phyloP scores from a whole-genome alignment of 441 rosid genomes.

The Pelargonium australe region DNA sequence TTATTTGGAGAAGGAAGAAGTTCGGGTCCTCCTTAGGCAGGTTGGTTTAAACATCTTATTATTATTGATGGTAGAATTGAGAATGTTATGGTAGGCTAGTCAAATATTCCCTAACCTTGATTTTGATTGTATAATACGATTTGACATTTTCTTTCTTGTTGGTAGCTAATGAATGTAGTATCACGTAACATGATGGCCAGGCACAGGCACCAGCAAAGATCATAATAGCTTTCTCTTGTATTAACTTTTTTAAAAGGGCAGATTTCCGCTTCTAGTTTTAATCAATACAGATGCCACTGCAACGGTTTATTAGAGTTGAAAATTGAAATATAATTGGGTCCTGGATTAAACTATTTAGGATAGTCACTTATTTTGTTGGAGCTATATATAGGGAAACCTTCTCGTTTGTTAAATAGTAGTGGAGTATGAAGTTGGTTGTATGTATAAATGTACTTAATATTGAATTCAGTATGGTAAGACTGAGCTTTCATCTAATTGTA shows the following conservation, averaged over 20 bases:
- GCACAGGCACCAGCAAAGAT: no score
- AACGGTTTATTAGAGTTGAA: no score
- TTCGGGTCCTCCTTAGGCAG: constrained; percentile 81
- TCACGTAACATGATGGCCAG: not conserved
- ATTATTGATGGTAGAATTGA: not conserved
- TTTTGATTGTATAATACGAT: constrained; percentile 9
- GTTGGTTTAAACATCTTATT: constrained; percentile 34
- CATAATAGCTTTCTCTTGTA: not conserved
- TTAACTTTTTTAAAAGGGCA: not conserved
- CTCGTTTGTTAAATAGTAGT: no score
- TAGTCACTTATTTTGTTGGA: no score
- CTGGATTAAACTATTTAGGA: no score
- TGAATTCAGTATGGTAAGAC: no score
- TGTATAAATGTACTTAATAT: no score
- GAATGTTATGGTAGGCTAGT: constrained; percentile 2
- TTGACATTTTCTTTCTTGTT: not conserved
- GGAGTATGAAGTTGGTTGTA: no score
- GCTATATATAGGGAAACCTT: no score
- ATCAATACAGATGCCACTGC: no score
- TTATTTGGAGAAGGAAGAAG: constrained; percentile 91
- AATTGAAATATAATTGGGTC: no score
- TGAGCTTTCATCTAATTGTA: no score
- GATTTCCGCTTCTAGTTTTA: not conserved
- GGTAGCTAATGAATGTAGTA: not conserved
- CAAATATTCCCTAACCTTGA: not conserved